Percentiles rank a stretch among this genome's conserved stretches.
phyloP scores from a whole-genome alignment of 1,284 basidiomycete species.

The Leccinum proliferum region DNA sequence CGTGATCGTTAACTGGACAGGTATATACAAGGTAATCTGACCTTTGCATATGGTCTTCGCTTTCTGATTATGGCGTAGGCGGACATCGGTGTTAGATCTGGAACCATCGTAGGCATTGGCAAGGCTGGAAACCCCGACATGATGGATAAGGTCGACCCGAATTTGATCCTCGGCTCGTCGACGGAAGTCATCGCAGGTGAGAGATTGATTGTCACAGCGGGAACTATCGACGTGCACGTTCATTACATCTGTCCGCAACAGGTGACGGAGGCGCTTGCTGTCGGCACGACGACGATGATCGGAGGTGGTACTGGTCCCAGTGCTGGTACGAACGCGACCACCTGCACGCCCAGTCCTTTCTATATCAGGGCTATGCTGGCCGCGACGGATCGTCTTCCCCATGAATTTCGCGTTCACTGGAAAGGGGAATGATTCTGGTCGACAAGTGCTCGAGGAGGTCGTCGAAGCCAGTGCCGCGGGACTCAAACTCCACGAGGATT shows the following conservation, averaged over 20 bases:
- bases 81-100: constrained; percentile 93
- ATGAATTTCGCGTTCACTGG: constrained; percentile 94
- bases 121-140: constrained; percentile 97
- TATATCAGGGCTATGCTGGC: constrained; percentile 86
- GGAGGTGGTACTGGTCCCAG: constrained; percentile 94
- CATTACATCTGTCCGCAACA: constrained; percentile 96
- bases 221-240: constrained; percentile 88
- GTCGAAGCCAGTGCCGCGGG: constrained; percentile 87
- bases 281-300: constrained; percentile 82
- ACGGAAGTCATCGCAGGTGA: constrained; percentile 97
- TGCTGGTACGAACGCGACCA: constrained; percentile 86
- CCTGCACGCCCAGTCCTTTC: constrained; percentile 88
- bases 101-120: constrained; percentile 84
- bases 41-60: neutral
- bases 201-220: constrained; percentile 90
- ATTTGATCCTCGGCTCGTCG: constrained; percentile 79
- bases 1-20: constrained; percentile 91
- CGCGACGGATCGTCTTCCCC: constrained; percentile 84
- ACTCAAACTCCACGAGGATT: constrained; percentile 97
- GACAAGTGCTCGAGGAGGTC: constrained; percentile 73
- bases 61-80: constrained; percentile 48
- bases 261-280: constrained; percentile 66
- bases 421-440: constrained; percentile 90
- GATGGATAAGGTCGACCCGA: constrained; percentile 77
- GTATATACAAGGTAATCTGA: constrained; percentile 79